These are phyloP conservation scores for Penicillium thymicola DNA, from an alignment of 2,329 filamentous ascomycete genomes.

Conservation along the genomic window DNA sequence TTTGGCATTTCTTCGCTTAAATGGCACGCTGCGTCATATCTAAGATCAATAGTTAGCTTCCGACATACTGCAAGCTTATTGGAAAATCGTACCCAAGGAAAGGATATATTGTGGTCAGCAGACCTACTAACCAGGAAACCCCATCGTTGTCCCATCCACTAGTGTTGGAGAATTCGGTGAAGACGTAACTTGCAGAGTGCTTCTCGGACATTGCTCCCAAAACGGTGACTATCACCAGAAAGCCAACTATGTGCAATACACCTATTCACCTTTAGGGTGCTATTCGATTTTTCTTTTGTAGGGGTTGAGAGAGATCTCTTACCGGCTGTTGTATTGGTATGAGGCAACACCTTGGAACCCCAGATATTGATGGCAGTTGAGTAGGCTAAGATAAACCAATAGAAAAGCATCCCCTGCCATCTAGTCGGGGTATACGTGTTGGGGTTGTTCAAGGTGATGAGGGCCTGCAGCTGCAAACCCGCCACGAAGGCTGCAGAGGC, in stretches of 20 bases:
- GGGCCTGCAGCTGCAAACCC: slow-evolving; percentile 44
- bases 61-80: no score
- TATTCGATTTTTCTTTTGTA: no score
- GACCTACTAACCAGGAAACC: slow-evolving; percentile 19
- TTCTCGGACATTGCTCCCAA: slow-evolving; percentile 18
- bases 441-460: slow-evolving; percentile 43
- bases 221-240: slow-evolving; percentile 13
- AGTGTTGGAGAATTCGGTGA: slow-evolving; percentile 18
- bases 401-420: slow-evolving; percentile 45
- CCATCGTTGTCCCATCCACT: slow-evolving; percentile 21
- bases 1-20: slow-evolving; percentile 36
- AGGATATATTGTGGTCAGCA: slow-evolving; percentile 19
- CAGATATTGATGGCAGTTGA: slow-evolving; percentile 45
- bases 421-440: slow-evolving; percentile 41
- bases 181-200: slow-evolving; percentile 16
- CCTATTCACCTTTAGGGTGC: neutral
- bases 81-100: slow-evolving; percentile 14
- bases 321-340: slow-evolving; percentile 19
- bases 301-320: neutral
- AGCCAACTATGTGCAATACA: slow-evolving; percentile 17
- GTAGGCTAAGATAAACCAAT: slow-evolving; percentile 35
- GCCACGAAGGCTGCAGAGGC: slow-evolving; percentile 49
- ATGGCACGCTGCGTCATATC: slow-evolving; percentile 44
- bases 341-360: slow-evolving; percentile 30
- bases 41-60: neutral